Evolutionary conservation across 371 early-diverging fungal species (phyloP).

Genomic region (Conidiobolus incongruus): DNA sequence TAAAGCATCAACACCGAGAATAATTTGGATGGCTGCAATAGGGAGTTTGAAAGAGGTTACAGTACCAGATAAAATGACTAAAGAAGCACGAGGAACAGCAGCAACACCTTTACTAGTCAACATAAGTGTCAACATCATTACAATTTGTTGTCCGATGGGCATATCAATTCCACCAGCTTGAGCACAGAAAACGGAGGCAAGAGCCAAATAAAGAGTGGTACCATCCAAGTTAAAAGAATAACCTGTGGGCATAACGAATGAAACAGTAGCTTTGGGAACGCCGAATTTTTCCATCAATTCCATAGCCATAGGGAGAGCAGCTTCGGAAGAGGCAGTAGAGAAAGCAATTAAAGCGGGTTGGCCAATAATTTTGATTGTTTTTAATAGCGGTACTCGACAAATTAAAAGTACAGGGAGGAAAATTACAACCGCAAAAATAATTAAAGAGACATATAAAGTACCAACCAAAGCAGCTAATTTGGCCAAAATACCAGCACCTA

Average conservation of each 20-base stretch:
- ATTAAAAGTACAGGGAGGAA: constrained; percentile 36
- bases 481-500: constrained; percentile 32
- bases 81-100: constrained; percentile 52
- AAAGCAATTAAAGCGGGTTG: constrained; percentile 60
- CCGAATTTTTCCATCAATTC: constrained; percentile 49
- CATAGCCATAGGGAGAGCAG: constrained; percentile 52
- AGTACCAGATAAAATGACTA: constrained; percentile 30
- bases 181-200: constrained; percentile 37
- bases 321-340: constrained; percentile 64
- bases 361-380: constrained; percentile 23
- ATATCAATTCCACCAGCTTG: constrained; percentile 36
- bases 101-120: constrained; percentile 62
- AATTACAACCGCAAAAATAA: constrained; percentile 29
- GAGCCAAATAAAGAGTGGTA: constrained; percentile 45
- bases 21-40: constrained; percentile 23
- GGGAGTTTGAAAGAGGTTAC: constrained; percentile 29
- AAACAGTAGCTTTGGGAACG: constrained; percentile 36
- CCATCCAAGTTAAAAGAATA: constrained; percentile 72
- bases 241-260: constrained; percentile 55
- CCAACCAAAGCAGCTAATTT: constrained; percentile 47
- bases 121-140: constrained; percentile 49
- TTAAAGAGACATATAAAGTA: constrained; percentile 29
- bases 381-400: constrained; percentile 22
- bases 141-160: constrained; percentile 30
- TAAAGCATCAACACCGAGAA: constrained; percentile 50